Conservation (phyloP, 1,139 yeast species). For the Geotrichum bryndzae region DNA sequence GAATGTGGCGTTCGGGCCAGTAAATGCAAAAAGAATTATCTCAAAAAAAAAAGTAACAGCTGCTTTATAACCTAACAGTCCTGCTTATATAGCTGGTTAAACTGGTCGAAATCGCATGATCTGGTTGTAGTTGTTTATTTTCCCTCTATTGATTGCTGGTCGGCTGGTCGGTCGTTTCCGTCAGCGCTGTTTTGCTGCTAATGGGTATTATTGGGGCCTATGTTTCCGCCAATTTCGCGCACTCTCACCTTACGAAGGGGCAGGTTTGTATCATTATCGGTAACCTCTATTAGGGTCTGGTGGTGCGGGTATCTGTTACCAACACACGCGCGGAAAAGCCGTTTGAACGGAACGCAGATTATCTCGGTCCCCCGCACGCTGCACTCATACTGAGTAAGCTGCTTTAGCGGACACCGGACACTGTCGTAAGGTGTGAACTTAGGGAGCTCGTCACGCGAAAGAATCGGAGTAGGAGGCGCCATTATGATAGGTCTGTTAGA, state of each 20-base stretch:
- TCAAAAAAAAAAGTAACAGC: not conserved
- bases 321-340: constrained; percentile 44
- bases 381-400: constrained; percentile 48
- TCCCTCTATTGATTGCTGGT: not conserved
- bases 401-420: constrained; percentile 39
- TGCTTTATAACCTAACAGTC: not conserved
- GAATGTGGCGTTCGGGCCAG: not conserved
- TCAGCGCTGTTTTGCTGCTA: not conserved
- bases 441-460: constrained; percentile 8
- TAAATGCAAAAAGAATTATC: not conserved
- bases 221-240: not conserved
- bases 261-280: constrained; percentile 11
- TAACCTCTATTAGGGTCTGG: constrained; percentile 25
- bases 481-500: not conserved
- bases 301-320: constrained; percentile 23
- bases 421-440: constrained; percentile 9
- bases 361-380: constrained; percentile 34
- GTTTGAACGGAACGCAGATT: constrained; percentile 46
- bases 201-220: not conserved
- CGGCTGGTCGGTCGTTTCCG: not conserved
- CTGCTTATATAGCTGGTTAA: not conserved
- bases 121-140: not conserved
- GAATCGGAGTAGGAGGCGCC: constrained; percentile 19
- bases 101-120: not conserved
- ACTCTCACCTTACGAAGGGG: constrained; percentile 4